Base-by-base conservation (phyloP, 208 protist species). In the Acanthamoeba royreba region DNA sequence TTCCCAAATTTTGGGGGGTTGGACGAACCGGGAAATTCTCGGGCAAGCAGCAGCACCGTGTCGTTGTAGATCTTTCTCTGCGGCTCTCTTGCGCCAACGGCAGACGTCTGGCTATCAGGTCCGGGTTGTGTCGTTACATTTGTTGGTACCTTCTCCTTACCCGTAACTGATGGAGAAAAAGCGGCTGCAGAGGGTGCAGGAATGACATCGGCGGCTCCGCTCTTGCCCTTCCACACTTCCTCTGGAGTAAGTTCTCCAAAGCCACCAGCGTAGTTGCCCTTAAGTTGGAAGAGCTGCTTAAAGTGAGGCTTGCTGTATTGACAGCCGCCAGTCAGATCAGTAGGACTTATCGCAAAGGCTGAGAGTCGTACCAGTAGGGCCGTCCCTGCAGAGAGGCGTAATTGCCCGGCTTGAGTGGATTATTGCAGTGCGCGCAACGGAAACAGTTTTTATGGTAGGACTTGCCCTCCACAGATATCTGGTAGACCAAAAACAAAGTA, bases 241-340 rank as follows among this genome's bases (percentile, higher is more conserved):
- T 88, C 42, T 38, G 90, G 95, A 38, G 93, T 94, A 3, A 35
- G 22, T 25, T 96, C 93, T 25, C 95, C 95, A 31, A 96, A 96
- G 42, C 95, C 95, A 49, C 95, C 95, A 58, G 95, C 69, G 61
- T 96, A 96, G 85, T 96, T 96, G 63, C 95, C 95, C 94, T 96
- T 96, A 46, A 94, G 90, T 17, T 94, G 86, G 47, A 96, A 96
- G 11, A 96, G 77, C 91, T 96, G 95, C 77, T 96, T 95, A 53
- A 96, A 96, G 77, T 96, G 95, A 53, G 83, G 83, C 74, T 90
- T 90, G 52, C n/a, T n/a, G n/a, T n/a, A n/a, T n/a, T n/a, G n/a
- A n/a, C n/a, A n/a, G n/a, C n/a, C n/a, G n/a, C n/a, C n/a, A n/a
- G n/a, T n/a, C n/a, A n/a, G n/a, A n/a, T n/a, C 83, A 90, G 28